Evolutionary conservation across 306 rosid genomes (phyloP).

Genomic region (Notholithocarpus densiflorus): DNA sequence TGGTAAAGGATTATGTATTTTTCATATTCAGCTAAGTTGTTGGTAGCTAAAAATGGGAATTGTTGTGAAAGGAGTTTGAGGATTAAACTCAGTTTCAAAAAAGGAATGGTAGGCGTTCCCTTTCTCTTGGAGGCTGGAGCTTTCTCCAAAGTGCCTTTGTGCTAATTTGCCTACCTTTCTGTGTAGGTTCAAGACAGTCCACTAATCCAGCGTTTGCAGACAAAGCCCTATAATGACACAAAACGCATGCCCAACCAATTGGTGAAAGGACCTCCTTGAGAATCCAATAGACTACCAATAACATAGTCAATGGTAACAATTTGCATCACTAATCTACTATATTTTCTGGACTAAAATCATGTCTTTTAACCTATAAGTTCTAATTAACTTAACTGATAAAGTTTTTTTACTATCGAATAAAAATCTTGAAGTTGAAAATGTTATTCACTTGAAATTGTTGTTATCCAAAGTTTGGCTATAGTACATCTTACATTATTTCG

Average conservation of each 20-base stretch:
- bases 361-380: background rate
- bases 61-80: background rate
- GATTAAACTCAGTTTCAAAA: background rate
- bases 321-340: conserved; percentile 4
- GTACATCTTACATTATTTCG: conserved; percentile 20
- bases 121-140: background rate
- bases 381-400: no score
- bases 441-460: background rate
- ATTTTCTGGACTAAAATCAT: conserved; percentile 6
- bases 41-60: background rate
- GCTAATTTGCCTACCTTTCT: conserved; percentile 4
- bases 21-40: background rate
- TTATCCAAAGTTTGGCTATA: conserved; percentile 20
- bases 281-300: conserved; percentile 44
- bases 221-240: conserved; percentile 37
- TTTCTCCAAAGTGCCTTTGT: background rate
- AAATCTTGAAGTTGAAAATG: no score
- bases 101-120: conserved; percentile 5
- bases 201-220: conserved; percentile 16
- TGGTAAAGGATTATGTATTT: background rate
- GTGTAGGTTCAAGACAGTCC: conserved; percentile 24
- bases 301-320: background rate
- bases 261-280: conserved; percentile 30
- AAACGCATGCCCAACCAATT: conserved; percentile 35
- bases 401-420: no score